Evolutionary conservation across 1,284 basidiomycete species (phyloP).

Genomic region (Trametes polyzona): DNA sequence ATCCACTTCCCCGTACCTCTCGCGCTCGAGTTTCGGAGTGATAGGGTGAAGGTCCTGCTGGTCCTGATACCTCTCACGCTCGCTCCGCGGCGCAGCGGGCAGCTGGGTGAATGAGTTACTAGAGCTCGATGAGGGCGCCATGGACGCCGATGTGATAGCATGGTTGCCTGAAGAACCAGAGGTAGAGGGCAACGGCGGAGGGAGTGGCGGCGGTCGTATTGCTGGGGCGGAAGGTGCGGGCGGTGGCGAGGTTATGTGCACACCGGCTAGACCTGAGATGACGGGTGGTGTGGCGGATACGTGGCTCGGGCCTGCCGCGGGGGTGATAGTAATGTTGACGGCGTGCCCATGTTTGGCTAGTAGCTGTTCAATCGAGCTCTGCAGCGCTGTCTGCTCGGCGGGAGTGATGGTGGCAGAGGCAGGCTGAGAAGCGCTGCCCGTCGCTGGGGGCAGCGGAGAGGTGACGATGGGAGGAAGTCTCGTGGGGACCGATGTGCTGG

Average conservation of each 20-base stretch:
- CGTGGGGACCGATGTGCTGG: neutral
- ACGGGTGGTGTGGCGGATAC: neutral
- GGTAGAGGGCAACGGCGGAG: neutral
- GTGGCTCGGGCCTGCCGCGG: neutral
- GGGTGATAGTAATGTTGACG: neutral
- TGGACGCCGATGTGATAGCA: no score
- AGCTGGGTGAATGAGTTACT: no score
- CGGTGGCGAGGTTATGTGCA: neutral
- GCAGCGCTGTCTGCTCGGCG: neutral
- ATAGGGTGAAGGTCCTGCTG: no score
- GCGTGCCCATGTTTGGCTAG: constrained; percentile 2
- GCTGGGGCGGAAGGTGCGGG: neutral
- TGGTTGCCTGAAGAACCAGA: no score
- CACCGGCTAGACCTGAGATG: neutral
- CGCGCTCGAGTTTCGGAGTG: neutral
- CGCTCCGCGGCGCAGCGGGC: no score
- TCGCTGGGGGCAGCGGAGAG: neutral
- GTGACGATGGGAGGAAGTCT: neutral
- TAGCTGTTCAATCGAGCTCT: constrained; percentile 2
- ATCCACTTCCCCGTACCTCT: neutral
- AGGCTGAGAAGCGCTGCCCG: neutral
- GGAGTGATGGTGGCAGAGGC: neutral
- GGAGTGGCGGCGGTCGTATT: constrained; percentile 9
- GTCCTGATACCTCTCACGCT: no score
- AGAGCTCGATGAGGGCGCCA: no score